Conservation (phyloP, 371 early-diverging fungal species). For the Choanephora cucurbitarum region DNA sequence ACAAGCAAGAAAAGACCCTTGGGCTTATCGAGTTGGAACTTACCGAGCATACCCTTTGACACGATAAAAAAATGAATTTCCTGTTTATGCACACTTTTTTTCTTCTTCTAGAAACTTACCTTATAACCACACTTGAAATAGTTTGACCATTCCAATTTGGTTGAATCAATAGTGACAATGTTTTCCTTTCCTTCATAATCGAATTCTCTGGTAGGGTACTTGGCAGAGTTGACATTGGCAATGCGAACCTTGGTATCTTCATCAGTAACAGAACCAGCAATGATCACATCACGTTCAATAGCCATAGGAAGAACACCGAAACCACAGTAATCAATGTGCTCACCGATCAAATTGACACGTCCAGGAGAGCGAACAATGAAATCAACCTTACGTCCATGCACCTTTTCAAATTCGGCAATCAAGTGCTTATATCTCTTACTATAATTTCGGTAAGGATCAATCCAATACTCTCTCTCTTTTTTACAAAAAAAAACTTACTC, state of each 20-base stretch:
- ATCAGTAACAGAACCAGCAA: slow-evolving; percentile 66
- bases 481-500: slow-evolving; percentile 29
- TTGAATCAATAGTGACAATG: slow-evolving; percentile 70
- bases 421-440: slow-evolving; percentile 64
- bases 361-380: slow-evolving; percentile 91
- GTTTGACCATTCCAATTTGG: slow-evolving; percentile 77
- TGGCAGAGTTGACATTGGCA: slow-evolving; percentile 60
- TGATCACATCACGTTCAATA: slow-evolving; percentile 84
- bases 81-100: background rate
- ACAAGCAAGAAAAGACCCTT: slow-evolving; percentile 71
- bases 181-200: slow-evolving; percentile 50
- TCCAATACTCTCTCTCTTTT: too few species aligned
- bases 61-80: background rate
- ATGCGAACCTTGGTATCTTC: slow-evolving; percentile 57
- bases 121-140: slow-evolving; percentile 90
- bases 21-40: slow-evolving; percentile 53
- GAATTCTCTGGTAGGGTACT: slow-evolving; percentile 68
- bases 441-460: background rate
- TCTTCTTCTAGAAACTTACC: too few species aligned
- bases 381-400: slow-evolving; percentile 69
- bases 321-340: slow-evolving; percentile 96
- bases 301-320: slow-evolving; percentile 97
- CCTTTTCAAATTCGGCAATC: slow-evolving; percentile 53
- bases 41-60: slow-evolving; percentile 68
- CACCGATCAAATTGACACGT: slow-evolving; percentile 94